phyloP scores from a whole-genome alignment of 2,329 filamentous ascomycete species.

The Trichoderma brevicompactum region DNA sequence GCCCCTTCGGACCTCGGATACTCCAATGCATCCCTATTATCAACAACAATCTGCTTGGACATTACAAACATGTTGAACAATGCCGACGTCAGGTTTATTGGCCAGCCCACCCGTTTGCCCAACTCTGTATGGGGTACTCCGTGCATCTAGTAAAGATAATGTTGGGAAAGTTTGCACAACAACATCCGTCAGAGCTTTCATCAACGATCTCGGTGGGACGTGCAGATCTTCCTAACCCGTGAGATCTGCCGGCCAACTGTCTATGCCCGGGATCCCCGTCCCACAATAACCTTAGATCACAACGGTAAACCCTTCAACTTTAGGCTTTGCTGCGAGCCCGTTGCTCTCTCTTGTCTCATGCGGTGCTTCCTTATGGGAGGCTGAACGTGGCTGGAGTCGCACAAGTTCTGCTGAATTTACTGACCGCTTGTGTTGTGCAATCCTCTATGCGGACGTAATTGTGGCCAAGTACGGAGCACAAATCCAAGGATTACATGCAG shows the following conservation, averaged over 20 bases:
- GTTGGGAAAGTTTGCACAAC: neutral
- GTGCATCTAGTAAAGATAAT: neutral
- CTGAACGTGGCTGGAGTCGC: constrained; percentile 25
- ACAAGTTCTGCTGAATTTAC: neutral
- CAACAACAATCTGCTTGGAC: neutral
- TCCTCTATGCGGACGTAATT: neutral
- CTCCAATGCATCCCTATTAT: neutral
- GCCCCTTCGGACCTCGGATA: constrained; percentile 9
- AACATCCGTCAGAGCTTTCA: neutral
- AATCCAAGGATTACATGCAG: neutral
- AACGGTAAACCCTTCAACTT: neutral
- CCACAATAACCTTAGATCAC: neutral
- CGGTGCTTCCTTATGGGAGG: neutral
- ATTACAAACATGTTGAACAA: neutral
- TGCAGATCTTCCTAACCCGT: neutral
- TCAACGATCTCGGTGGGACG: neutral
- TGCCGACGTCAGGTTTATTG: too few species aligned
- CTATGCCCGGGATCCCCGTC: constrained; percentile 5
- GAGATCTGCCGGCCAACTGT: constrained; percentile 21
- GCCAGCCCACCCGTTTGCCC: neutral
- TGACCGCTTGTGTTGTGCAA: constrained; percentile 26
- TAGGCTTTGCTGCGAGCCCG: neutral
- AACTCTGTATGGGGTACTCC: neutral
- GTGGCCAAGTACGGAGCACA: neutral
- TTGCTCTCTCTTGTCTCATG: neutral